Percentiles rank a stretch among this genome's conserved stretches.
Evolutionary conservation across 805 yeast species (phyloP).

Genomic region (Candida suzukii): DNA sequence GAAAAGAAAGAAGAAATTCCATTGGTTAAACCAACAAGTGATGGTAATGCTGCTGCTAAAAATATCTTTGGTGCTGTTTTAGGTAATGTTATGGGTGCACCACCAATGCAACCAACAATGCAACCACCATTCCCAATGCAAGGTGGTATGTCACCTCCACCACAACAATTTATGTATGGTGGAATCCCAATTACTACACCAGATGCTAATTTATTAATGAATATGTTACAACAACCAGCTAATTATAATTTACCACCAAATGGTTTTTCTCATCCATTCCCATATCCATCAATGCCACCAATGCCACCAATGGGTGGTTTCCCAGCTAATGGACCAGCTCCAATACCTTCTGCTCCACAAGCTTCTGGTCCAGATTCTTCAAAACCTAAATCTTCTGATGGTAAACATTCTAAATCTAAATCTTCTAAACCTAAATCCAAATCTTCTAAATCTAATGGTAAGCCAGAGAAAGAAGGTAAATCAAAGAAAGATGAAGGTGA

Average conservation of each 20-base stretch:
- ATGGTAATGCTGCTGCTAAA: conserved; percentile 11
- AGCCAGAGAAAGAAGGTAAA: not conserved
- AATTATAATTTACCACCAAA: not conserved
- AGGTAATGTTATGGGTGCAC: conserved; percentile 12
- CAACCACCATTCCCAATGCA: not conserved
- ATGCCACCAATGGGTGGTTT: not conserved
- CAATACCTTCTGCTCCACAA: too few relatives aligned
- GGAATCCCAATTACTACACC: not conserved
- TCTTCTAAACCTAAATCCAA: not conserved
- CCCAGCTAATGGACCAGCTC: not conserved
- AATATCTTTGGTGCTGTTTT: conserved; percentile 22
- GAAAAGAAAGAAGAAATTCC: not conserved
- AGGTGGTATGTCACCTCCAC: not conserved
- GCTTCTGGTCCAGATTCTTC: not conserved
- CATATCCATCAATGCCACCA: too few relatives aligned
- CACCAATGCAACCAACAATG: not conserved
- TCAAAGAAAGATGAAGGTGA: not conserved
- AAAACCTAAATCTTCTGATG: not conserved
- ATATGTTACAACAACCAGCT: not conserved
- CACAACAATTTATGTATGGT: not conserved
- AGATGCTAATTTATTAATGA: not conserved
- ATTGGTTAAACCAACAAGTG: not conserved
- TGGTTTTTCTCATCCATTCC: too few relatives aligned
- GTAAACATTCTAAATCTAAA: not conserved
- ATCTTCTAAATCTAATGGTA: not conserved